Conservation (phyloP, 1,139 yeast genomes). For the Lodderomyces oxycetoniae region DNA sequence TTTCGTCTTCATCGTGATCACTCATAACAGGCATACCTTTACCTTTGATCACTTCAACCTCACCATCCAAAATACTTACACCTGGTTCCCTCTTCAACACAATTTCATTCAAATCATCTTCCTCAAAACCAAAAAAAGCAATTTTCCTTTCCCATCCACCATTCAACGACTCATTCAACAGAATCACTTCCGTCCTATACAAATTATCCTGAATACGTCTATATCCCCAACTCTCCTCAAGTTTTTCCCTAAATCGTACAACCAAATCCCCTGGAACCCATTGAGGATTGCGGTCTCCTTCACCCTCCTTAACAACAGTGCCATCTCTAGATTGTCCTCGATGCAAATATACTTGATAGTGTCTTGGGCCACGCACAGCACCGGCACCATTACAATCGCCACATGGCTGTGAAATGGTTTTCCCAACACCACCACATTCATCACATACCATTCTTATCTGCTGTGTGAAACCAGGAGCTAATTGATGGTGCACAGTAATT, state of each 20-base stretch:
- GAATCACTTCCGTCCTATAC: conserved; percentile 76
- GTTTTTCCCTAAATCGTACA: conserved; percentile 53
- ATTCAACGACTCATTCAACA: conserved; percentile 61
- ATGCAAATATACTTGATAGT: conserved; percentile 56
- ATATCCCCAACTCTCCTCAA: conserved; percentile 67
- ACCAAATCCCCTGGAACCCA: conserved; percentile 75
- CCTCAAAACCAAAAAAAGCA: conserved; percentile 41
- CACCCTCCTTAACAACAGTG: conserved; percentile 60
- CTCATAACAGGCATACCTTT: conserved; percentile 75
- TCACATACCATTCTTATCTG: conserved; percentile 78
- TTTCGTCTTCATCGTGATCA: conserved; percentile 35
- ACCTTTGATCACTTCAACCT: conserved; percentile 63
- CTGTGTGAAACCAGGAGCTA: conserved; percentile 90
- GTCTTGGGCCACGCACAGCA: conserved; percentile 51
- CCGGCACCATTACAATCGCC: conserved; percentile 66
- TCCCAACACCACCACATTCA: conserved; percentile 74
- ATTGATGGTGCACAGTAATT: conserved; percentile 60
- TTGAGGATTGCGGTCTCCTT: conserved; percentile 83
- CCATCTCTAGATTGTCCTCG: conserved; percentile 69
- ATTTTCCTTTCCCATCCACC: conserved; percentile 80
- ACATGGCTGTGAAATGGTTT: conserved; percentile 60
- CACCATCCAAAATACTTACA: conserved; percentile 54
- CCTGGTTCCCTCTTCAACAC: conserved; percentile 49
- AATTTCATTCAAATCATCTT: conserved; percentile 19
- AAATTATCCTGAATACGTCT: conserved; percentile 71